A percentile compares a stretch with the other conserved stretches of the same genome.
phyloP scores from a whole-genome alignment of 176 grass and related monocot genomes.

The Poa pratensis region DNA sequence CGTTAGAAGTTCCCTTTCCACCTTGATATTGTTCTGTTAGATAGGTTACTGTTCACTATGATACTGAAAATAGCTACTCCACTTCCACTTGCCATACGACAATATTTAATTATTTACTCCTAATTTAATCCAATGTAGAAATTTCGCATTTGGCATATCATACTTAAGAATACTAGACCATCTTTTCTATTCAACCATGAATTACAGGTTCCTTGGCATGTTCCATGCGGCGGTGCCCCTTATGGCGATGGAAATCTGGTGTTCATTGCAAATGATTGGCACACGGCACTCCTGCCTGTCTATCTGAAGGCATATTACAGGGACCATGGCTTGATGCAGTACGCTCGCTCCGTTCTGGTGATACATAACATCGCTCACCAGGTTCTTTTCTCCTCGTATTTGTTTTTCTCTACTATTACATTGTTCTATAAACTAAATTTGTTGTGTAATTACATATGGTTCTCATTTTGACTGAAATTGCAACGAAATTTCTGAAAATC shows the following conservation, averaged over 20 bases:
- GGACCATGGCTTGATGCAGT: conserved; percentile 86
- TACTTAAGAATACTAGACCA: not conserved
- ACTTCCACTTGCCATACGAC: not conserved
- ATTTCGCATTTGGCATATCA: not conserved
- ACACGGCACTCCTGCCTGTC: conserved; percentile 88
- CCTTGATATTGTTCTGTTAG: not conserved
- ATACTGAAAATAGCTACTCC: not conserved
- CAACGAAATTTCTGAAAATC: not conserved
- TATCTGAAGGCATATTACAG: conserved; percentile 96
- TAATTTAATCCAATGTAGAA: not conserved
- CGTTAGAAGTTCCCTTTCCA: not conserved
- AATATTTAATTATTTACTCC: not conserved
- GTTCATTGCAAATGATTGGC: conserved; percentile 98
- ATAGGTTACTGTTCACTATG: not conserved
- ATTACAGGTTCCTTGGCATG: conserved; percentile 84
- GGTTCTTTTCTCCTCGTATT: conserved; percentile 45
- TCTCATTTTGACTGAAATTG: not conserved
- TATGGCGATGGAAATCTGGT: conserved; percentile 96
- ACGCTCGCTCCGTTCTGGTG: conserved; percentile 78
- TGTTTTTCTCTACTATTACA: not conserved
- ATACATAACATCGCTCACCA: conserved; percentile 98
- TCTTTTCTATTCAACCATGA: not conserved
- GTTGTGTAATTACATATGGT: not conserved
- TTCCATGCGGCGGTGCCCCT: conserved; percentile 81
- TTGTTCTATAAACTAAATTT: not conserved